Evolutionary conservation across 2,329 filamentous ascomycete genomes (phyloP).

Genomic region (Hymenoscyphus linearis): DNA sequence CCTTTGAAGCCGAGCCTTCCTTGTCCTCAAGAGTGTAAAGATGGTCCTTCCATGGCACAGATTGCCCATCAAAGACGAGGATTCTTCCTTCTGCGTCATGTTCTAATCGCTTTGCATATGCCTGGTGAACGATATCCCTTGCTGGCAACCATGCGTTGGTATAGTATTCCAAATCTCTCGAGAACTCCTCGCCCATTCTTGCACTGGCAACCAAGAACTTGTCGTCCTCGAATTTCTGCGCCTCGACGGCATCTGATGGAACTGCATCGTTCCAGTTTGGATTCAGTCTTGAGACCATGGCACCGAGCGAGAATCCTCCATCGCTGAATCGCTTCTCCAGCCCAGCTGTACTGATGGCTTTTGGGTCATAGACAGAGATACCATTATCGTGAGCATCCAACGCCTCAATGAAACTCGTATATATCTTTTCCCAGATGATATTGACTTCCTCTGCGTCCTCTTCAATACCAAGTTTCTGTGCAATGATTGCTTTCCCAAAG

Average conservation of each 20-base stretch:
- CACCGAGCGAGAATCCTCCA: conserved; percentile 77
- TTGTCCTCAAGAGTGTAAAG: conserved; percentile 79
- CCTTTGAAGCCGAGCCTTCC: conserved; percentile 46
- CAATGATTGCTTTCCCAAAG: conserved; percentile 82
- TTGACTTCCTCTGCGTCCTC: conserved; percentile 62
- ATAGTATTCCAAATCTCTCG: conserved; percentile 72
- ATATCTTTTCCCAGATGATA: conserved; percentile 81
- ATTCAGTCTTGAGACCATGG: conserved; percentile 76
- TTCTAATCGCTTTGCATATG: conserved; percentile 64
- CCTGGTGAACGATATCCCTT: conserved; percentile 68
- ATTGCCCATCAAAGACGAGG: conserved; percentile 70
- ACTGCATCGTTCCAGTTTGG: conserved; percentile 68
- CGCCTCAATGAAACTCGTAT: conserved; percentile 89
- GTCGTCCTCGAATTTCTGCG: conserved; percentile 72
- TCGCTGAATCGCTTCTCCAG: conserved; percentile 79
- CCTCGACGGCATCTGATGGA: conserved; percentile 47
- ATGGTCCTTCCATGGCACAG: conserved; percentile 94
- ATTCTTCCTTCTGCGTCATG: conserved; percentile 72
- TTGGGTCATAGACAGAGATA: conserved; percentile 73
- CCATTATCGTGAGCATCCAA: conserved; percentile 98
- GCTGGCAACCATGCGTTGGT: conserved; percentile 80
- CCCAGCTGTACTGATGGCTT: conserved; percentile 61
- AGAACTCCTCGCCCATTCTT: conserved; percentile 87
- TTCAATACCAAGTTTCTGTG: conserved; percentile 55
- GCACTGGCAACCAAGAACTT: conserved; percentile 72